Conservation (phyloP, 2,329 filamentous ascomycete genomes). For the Myriosclerotinia curreyana region DNA sequence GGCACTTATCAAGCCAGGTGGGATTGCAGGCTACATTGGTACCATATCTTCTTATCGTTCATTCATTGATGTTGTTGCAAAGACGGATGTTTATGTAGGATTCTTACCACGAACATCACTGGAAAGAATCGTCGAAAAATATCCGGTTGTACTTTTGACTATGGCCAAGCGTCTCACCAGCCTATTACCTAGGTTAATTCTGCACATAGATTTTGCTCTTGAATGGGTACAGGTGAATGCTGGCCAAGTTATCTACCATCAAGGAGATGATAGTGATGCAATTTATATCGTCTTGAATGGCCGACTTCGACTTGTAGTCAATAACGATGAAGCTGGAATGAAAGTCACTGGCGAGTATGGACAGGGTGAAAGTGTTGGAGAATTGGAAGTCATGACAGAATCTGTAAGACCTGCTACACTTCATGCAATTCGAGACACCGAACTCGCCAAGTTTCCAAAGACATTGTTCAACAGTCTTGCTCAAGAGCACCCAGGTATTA, state of each 20-base stretch:
- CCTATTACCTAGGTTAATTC: constrained; percentile 80
- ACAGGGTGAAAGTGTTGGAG: constrained; percentile 95
- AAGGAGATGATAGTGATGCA: constrained; percentile 92
- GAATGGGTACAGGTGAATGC: constrained; percentile 98
- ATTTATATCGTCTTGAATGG: constrained; percentile 98
- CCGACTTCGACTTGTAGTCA: constrained; percentile 78
- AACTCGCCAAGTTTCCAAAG: constrained; percentile 92
- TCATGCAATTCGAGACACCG: constrained; percentile 94
- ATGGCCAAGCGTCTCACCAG: constrained; percentile 94
- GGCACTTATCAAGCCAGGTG: constrained; percentile 90
- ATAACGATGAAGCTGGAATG: constrained; percentile 76
- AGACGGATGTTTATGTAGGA: constrained; percentile 97
- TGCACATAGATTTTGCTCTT: constrained; percentile 96
- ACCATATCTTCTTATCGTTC: constrained; percentile 93
- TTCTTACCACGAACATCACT: constrained; percentile 83
- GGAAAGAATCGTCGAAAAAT: constrained; percentile 87
- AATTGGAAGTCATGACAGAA: constrained; percentile 95
- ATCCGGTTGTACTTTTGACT: constrained; percentile 87
- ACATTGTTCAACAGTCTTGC: constrained; percentile 97
- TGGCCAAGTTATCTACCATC: constrained; percentile 90
- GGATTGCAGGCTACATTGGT: constrained; percentile 89
- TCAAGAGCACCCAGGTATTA: constrained; percentile 95
- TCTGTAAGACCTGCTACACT: constrained; percentile 85
- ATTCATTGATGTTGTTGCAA: constrained; percentile 93
- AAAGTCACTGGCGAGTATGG: constrained; percentile 89